Evolutionary conservation across 2,329 filamentous ascomycete genomes (phyloP), one percentile per base, ranked within the genome.

Genomic region (Penicillium expansum): DNA sequence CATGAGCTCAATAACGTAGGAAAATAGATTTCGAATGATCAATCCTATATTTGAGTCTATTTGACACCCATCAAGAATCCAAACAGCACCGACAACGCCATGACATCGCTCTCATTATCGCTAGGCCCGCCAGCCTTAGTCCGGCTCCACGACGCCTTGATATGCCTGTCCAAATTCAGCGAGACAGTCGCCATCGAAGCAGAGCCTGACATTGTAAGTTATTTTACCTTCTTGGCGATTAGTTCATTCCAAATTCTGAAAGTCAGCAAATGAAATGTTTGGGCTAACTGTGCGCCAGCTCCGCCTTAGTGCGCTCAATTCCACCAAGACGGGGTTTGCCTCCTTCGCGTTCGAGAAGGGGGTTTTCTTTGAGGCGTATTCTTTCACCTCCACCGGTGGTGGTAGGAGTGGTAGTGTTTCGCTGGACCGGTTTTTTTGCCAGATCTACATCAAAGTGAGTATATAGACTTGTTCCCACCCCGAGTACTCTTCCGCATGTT

Each of bases 111-210:
- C 30, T 68, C 70, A 33, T 85, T 87, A 66, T 82, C 82, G 1
- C 74, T 88, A 41, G 77, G 76, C 39, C 83, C 84, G 13, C 77
- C 81, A 60, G 82, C 82, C 3, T 78, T 85, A 42, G 75, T 79
- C 9, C 80, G 78, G 50, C 64, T 88, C 5, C 84, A 87, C 62
- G 84, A 87, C 67, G 73, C 80, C 8, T 77, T 88, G 27, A 74
- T 79, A 37, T 88, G 85, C 66, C 77, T 88, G 1, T 77, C 81
- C 52, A 87, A 85, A 70, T 87, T 87, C 72, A 83, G 82, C 69
- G 85, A 88, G 61, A 79, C 77, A 3, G 83, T 87, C 14, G 82
- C 82, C 22, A 78, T 88, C 53, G 85, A 88, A 71, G 85, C 84
- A 35, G 79, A 82, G 66, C 76, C 77, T 60, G 81, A 85, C 59